These are phyloP conservation scores for Medicago truncatula DNA, from an alignment of 306 rosid species.

Conservation along the genomic window DNA sequence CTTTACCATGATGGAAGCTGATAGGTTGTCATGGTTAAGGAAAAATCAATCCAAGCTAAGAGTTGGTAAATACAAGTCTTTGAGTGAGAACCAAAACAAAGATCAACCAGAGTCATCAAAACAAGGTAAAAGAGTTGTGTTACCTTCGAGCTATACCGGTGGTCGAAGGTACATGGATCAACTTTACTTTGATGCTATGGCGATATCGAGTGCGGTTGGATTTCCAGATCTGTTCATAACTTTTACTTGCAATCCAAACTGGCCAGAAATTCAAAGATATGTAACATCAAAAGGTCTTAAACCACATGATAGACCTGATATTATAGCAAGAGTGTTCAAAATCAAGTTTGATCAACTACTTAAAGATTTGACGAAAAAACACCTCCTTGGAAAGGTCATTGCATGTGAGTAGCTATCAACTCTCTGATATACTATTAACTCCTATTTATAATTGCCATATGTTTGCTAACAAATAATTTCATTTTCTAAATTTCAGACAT, in stretches of 20 bases:
- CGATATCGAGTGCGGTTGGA: not conserved
- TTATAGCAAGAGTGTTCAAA: no score
- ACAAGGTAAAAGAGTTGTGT: not conserved
- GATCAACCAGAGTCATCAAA: accelerated
- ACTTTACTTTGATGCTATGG: not conserved
- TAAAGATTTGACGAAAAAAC: no score
- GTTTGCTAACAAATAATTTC: no score
- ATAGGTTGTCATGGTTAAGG: not conserved
- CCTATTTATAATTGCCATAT: no score
- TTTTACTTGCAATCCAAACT: not conserved
- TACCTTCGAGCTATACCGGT: not conserved
- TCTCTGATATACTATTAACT: no score
- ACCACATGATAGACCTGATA: not conserved
- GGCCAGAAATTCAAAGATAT: not conserved
- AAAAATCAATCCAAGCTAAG: not conserved
- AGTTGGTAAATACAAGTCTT: not conserved
- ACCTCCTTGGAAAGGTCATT: no score
- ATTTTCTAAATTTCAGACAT: no score
- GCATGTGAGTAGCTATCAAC: no score
- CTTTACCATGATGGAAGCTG: not conserved
- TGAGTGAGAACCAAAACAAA: not conserved
- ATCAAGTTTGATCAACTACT: not conserved
- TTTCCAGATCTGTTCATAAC: not conserved
- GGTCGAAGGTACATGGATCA: not conserved
- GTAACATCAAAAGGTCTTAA: not conserved